Base-by-base conservation (phyloP, 352 stramenopile species). In the Phytophthora litchii region DNA sequence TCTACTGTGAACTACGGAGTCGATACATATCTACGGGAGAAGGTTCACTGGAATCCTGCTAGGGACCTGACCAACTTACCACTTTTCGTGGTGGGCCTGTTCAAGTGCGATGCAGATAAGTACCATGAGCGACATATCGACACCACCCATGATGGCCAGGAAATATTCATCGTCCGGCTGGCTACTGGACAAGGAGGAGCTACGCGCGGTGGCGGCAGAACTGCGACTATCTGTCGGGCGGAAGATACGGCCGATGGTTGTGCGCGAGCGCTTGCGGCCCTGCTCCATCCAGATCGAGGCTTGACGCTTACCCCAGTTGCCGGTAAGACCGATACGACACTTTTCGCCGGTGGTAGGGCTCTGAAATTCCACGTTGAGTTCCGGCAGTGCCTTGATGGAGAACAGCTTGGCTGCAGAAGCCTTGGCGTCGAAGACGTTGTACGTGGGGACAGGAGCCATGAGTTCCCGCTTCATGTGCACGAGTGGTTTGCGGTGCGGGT, bases 51-150 rank as follows among this genome's bases (percentile, higher is more conserved):
- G 23, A 27, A 27, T 27, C 23, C 14, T 16, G 20, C n/a, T n/a
- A n/a, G n/a, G n/a, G n/a, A n/a, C n/a, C n/a, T n/a, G 19, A 14
- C 13, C 23, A 13, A 16, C n/a, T 59, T 54, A 75, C 53, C 45
- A 67, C 31, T 67, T 58, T 12, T 76, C 66, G 31, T 14, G 55
- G 9, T 72, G 35, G 17, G 67, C 63, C 38, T 71, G 67, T 25
- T 81, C 69, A 13, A 78, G 49, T n/a, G 72, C 65, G 35, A 78
- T 67, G 40, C 72, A 76, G 37, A 81, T 64, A 13, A 81, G 61
- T 37, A 81, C 55, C 35, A 78, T 72, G 17, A 81, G 59, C n/a
- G 65, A 45, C 65, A 76, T 76, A 29, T 81, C 72, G 2, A 78
- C 52, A 13, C 68, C 69, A 10, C 57, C 58, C 38, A 66, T 67